Evolutionary conservation across 2,329 filamentous ascomycete genomes (phyloP), one percentile per base, ranked within the genome.

Genomic region (Beauveria sp.): DNA sequence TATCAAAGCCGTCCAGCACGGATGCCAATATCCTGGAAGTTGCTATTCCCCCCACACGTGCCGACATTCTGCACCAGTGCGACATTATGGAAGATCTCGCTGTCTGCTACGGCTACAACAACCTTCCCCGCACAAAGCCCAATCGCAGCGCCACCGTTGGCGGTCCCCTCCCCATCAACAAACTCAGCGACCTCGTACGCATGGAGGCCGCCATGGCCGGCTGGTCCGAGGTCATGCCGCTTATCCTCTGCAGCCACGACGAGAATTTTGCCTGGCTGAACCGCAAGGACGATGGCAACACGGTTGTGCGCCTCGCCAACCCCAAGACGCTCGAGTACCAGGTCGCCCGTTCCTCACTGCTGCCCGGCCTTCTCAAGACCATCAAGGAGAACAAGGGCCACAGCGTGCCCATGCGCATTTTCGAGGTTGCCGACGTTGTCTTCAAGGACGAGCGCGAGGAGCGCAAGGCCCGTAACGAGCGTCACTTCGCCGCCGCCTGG

Each of bases 1-100:
- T 80, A n/a, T 91, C 91, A 34, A 84, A 82, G 62, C 92, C 91
- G 3, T 94, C 91, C 0, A 76, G 80, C 59, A 82, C 84, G 64
- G 82, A 88, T 63, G 75, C 83, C 59, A 87, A 90, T 70, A 77
- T 94, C 55, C 80, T 96, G 63, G 88, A 96, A 69, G 87, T 97
- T 30, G 83, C 87, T 41, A 84, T 97, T 26, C 94, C 94, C 9
- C 85, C 92, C 37, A 97, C 92, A 52, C 86, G 94, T 64, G 93
- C 94, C 53, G 94, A 99, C 73, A 88, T 99, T 47, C 86, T 99
- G 37, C 94, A 99, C 75, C 90, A 97, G 71, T 96, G 92, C 69
- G 94, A 99, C 72, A 90, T 99, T 67, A 99, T 99, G 93, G 94
- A 99, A 77, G 96, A 99, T 72, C 87, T 96, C 22, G 94, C 92